Conservation (phyloP, 1,284 basidiomycete species). For the Trametes polyzona region DNA sequence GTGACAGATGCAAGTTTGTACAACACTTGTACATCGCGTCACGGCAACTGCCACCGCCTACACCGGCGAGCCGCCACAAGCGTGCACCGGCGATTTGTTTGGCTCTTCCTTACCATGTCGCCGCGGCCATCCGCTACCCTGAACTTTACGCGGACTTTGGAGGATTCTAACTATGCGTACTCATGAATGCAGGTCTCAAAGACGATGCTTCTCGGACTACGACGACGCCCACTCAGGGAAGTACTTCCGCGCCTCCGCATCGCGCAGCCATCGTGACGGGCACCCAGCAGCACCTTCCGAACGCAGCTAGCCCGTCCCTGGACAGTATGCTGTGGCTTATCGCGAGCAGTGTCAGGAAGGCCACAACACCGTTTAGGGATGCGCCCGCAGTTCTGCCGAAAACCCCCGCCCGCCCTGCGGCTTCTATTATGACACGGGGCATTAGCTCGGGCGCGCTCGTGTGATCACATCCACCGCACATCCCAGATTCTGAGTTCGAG, state of each 20-base stretch:
- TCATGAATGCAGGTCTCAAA: background rate
- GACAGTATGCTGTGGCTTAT: slow-evolving; percentile 24
- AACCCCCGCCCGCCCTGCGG: slow-evolving; percentile 24
- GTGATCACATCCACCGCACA: slow-evolving; percentile 26
- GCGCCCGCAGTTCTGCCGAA: slow-evolving; percentile 34
- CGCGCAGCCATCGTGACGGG: slow-evolving; percentile 11
- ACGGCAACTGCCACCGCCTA: background rate
- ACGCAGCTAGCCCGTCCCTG: background rate
- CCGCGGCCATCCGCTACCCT: background rate
- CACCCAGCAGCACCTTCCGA: background rate
- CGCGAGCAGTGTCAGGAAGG: slow-evolving; percentile 10
- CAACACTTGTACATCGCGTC: too few relatives aligned
- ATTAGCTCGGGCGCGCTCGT: slow-evolving; percentile 28
- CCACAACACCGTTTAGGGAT: slow-evolving; percentile 1
- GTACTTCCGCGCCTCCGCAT: too few relatives aligned
- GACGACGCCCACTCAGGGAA: background rate
- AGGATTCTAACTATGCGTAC: too few relatives aligned
- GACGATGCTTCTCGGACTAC: background rate
- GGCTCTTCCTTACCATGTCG: background rate
- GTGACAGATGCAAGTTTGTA: background rate
- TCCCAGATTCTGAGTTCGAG: slow-evolving; percentile 15
- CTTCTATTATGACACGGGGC: slow-evolving; percentile 29
- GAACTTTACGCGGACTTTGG: background rate
- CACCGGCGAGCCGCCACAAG: too few relatives aligned
- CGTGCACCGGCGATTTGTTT: background rate